These are phyloP conservation scores for Lactarius hatsudake DNA, from an alignment of 768 basidiomycete species.

Conservation along the genomic window DNA sequence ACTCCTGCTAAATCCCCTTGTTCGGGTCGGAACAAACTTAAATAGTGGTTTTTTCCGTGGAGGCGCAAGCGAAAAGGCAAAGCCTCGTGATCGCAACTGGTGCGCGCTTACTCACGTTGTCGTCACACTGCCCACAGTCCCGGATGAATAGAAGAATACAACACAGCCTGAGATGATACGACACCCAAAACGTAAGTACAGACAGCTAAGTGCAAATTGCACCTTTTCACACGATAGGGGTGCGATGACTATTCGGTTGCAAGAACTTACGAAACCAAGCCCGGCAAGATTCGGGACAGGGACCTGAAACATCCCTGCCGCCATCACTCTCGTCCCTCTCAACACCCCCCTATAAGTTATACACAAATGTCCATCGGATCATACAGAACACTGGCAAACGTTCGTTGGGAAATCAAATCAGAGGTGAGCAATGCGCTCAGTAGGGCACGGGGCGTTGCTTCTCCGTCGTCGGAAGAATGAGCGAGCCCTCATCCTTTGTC, in stretches of 20 bases:
- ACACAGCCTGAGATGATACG: background rate
- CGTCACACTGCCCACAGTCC: background rate
- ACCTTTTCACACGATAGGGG: slow-evolving; percentile 9
- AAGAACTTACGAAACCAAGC: slow-evolving; percentile 6
- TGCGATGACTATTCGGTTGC: slow-evolving; percentile 1
- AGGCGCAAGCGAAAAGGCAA: slow-evolving; percentile 20
- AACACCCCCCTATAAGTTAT: slow-evolving; percentile 18
- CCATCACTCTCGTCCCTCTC: slow-evolving; percentile 3
- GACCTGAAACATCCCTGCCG: background rate
- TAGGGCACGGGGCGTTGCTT: slow-evolving; percentile 5
- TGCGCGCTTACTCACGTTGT: background rate
- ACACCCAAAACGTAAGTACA: slow-evolving; percentile 14
- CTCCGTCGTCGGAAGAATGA: slow-evolving; percentile 20
- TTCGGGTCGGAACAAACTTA: slow-evolving; percentile 13
- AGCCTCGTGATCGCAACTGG: slow-evolving; percentile 17
- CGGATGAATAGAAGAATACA: slow-evolving; percentile 24
- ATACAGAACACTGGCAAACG: slow-evolving; percentile 6
- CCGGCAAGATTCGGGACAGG: background rate
- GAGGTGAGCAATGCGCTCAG: slow-evolving; percentile 11
- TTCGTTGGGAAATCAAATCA: slow-evolving; percentile 2
- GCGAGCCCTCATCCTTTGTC: slow-evolving; percentile 16
- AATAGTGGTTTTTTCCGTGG: background rate
- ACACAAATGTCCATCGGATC: slow-evolving; percentile 16
- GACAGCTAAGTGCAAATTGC: slow-evolving; percentile 8
- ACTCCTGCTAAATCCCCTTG: background rate